Evolutionary conservation across 768 basidiomycete genomes (phyloP).

Genomic region (Paxillus involutus): DNA sequence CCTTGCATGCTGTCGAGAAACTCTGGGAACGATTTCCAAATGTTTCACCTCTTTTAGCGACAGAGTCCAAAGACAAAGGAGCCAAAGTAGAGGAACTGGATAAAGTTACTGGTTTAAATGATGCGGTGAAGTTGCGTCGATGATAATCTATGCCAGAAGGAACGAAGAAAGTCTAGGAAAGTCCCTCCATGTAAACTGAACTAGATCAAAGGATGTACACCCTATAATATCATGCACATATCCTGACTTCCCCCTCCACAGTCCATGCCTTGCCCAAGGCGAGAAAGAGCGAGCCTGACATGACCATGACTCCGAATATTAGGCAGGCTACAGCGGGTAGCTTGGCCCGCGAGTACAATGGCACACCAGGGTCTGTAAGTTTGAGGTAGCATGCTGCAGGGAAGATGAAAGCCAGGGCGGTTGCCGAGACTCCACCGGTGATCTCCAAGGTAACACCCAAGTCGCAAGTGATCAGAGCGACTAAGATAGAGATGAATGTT

Average conservation of each 20-base stretch:
- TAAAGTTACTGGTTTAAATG: conserved; percentile 53
- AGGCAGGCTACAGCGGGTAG: conserved; percentile 75
- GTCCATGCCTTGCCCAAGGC: conserved; percentile 81
- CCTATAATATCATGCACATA: conserved; percentile 54
- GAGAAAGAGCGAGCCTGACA: conserved; percentile 74
- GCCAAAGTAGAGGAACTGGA: conserved; percentile 61
- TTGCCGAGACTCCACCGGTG: conserved; percentile 94
- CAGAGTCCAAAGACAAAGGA: conserved; percentile 69
- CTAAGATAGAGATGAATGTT: conserved; percentile 39
- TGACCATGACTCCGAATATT: conserved; percentile 71
- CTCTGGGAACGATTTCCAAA: conserved; percentile 63
- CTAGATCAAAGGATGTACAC: conserved; percentile 24
- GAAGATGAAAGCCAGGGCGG: conserved; percentile 91
- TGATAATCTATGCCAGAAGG: conserved; percentile 6
- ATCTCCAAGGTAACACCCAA: conserved; percentile 98
- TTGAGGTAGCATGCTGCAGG: conserved; percentile 86
- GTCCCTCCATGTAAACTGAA: conserved; percentile 6
- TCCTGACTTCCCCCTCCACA: conserved; percentile 65
- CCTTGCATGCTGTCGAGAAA: conserved; percentile 61
- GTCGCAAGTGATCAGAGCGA: conserved; percentile 91
- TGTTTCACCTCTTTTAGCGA: conserved; percentile 71
- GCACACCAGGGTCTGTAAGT: conserved; percentile 52
- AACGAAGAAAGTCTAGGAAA: not conserved
- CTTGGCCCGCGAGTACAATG: conserved; percentile 71
- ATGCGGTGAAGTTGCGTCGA: conserved; percentile 30